Evolutionary conservation across 108 stramenopile species (phyloP).

Genomic region (Licmophora abbreviata): DNA sequence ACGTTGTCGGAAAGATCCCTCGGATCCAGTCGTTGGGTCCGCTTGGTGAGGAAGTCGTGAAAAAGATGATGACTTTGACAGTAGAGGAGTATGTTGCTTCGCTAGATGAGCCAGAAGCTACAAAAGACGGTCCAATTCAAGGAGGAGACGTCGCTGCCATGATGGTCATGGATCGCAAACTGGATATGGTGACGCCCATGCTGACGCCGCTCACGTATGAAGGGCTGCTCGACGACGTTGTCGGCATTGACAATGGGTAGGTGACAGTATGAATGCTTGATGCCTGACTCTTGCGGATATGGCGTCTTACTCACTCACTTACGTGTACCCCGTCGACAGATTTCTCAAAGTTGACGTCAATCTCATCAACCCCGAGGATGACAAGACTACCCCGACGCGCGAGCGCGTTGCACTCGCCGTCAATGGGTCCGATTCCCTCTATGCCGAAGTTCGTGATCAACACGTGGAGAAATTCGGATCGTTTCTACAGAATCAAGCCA

Average conservation of each 20-base stretch:
- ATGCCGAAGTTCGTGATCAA: conserved; percentile 87
- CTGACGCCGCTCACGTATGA: conserved; percentile 95
- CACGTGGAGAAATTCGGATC: conserved; percentile 92
- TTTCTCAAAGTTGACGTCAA: conserved; percentile 32
- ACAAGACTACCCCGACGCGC: conserved; percentile 18
- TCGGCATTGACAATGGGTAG: conserved; percentile 84
- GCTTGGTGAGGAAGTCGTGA: conserved; percentile 62
- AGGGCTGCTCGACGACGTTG: conserved; percentile 88
- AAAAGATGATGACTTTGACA: conserved; percentile 47
- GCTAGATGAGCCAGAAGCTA: conserved; percentile 1
- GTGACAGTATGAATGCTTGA: conserved; percentile 18
- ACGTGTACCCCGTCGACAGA: no score
- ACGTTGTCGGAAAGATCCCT: conserved; percentile 54
- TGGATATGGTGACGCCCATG: conserved; percentile 91
- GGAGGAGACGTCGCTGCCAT: conserved; percentile 54
- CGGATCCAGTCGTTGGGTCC: conserved; percentile 65
- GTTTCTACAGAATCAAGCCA: conserved; percentile 91
- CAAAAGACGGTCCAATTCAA: neutral
- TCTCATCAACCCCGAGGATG: conserved; percentile 57
- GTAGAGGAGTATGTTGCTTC: conserved; percentile 48
- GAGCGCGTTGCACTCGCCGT: conserved; percentile 51
- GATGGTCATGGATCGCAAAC: conserved; percentile 82
- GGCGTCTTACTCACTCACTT: neutral
- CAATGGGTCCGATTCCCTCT: conserved; percentile 87
- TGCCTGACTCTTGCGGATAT: neutral